Conservation (phyloP, 1,284 basidiomycete species). For the Ustilago bromivora region DNA sequence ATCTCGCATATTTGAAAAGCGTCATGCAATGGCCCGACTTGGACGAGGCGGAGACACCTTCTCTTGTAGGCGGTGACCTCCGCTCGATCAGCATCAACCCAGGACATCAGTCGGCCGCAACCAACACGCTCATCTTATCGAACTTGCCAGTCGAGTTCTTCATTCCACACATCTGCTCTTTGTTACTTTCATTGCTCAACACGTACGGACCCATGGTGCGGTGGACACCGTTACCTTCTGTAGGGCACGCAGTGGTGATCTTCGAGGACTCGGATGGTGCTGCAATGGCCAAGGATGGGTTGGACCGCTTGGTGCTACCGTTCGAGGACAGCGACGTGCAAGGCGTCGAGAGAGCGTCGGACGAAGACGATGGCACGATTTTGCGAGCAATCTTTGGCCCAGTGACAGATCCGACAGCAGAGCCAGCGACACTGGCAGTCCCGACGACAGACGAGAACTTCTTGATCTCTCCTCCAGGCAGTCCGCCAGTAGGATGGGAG, state of each 20-base stretch:
- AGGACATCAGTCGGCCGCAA: slow-evolving; percentile 11
- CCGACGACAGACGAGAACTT: slow-evolving; percentile 91
- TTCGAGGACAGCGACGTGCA: slow-evolving; percentile 55
- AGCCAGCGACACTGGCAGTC: slow-evolving; percentile 52
- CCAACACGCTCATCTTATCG: slow-evolving; percentile 64
- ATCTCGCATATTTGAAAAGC: slow-evolving; percentile 47
- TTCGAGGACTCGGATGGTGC: slow-evolving; percentile 56
- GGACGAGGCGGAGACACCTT: slow-evolving; percentile 26
- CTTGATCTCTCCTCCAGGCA: slow-evolving; percentile 97
- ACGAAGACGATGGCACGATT: slow-evolving; percentile 35
- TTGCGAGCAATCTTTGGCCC: slow-evolving; percentile 46
- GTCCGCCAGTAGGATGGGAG: slow-evolving; percentile 97
- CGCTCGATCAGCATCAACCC: background rate
- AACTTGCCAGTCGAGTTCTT: slow-evolving; percentile 64
- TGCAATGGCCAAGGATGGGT: slow-evolving; percentile 46
- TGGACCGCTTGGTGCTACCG: slow-evolving; percentile 58
- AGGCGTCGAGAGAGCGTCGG: slow-evolving; percentile 27
- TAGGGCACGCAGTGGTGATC: slow-evolving; percentile 58
- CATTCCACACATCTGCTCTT: slow-evolving; percentile 52
- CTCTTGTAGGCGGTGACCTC: slow-evolving; percentile 10
- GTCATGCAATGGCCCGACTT: slow-evolving; percentile 54
- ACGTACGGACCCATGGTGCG: slow-evolving; percentile 62
- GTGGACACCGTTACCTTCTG: slow-evolving; percentile 61
- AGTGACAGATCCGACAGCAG: slow-evolving; percentile 15
- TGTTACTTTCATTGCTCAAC: slow-evolving; percentile 58